phyloP scores from a whole-genome alignment of 495 filamentous ascomycete genomes.

The Amorphotheca resinae region DNA sequence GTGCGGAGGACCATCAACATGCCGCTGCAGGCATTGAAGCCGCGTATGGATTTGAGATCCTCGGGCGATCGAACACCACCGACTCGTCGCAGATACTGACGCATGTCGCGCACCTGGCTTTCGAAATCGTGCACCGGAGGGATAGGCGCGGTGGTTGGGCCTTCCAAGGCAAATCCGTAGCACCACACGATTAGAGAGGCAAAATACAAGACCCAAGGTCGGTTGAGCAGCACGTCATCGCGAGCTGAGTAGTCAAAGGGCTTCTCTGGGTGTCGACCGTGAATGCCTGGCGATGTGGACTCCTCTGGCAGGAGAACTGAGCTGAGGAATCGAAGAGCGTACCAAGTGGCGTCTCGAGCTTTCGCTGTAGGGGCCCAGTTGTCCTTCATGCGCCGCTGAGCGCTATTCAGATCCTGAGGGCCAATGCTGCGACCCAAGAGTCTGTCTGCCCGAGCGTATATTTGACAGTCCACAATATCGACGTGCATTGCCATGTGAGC shows the following conservation, averaged over 20 bases:
- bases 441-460: conserved; percentile 77
- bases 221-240: conserved; percentile 81
- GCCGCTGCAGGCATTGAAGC: conserved; percentile 73
- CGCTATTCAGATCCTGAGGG: conserved; percentile 63
- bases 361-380: conserved; percentile 86
- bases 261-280: conserved; percentile 8
- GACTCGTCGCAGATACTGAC: conserved; percentile 57
- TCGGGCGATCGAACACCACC: conserved; percentile 68
- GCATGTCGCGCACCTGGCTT: conserved; percentile 68
- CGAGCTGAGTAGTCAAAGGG: conserved; percentile 56
- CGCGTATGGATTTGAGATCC: conserved; percentile 60
- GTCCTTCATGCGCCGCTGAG: conserved; percentile 74
- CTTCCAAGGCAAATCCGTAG: conserved; percentile 88
- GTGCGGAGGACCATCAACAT: conserved; percentile 72
- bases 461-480: conserved; percentile 94
- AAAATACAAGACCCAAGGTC: conserved; percentile 96
- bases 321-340: conserved; percentile 76
- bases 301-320: conserved; percentile 57
- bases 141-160: conserved; percentile 44
- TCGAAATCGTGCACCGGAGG: conserved; percentile 41
- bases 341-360: conserved; percentile 87
- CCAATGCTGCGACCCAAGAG: conserved; percentile 81
- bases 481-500: conserved; percentile 98
- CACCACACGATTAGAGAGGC: conserved; percentile 87
- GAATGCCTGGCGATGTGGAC: conserved; percentile 13